These are phyloP conservation scores for Stachybotrys chartarum DNA, from an alignment of 2,329 filamentous ascomycete genomes.

Conservation along the genomic window DNA sequence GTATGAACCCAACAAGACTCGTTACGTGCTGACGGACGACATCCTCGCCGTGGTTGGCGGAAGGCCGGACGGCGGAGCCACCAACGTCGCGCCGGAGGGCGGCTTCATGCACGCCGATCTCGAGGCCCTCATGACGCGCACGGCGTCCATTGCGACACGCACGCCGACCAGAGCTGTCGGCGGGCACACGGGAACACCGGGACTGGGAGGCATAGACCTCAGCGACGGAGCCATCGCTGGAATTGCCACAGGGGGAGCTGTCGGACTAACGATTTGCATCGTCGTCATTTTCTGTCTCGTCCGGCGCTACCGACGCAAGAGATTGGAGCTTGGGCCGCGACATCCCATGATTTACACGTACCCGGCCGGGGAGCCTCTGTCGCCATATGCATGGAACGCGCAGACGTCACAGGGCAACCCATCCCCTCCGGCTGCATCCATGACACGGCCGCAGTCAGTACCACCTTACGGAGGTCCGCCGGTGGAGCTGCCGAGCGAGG, in stretches of 20 bases:
- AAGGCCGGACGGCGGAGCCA: constrained; percentile 42
- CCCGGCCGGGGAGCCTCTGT: background rate
- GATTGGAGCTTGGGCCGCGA: constrained; percentile 8
- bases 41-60: constrained; percentile 44
- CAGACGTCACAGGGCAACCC: constrained; percentile 13
- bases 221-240: constrained; percentile 35
- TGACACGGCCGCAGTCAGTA: constrained; percentile 9
- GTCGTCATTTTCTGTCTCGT: constrained; percentile 22
- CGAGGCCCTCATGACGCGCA: constrained; percentile 43
- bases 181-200: no score
- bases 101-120: constrained; percentile 47
- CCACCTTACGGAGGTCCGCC: constrained; percentile 15
- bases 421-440: constrained; percentile 10
- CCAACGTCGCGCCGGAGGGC: constrained; percentile 36
- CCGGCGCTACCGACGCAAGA: constrained; percentile 13
- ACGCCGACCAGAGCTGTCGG: constrained; percentile 40
- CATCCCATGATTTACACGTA: constrained; percentile 16
- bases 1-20: constrained; percentile 39
- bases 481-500: constrained; percentile 17
- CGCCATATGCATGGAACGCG: constrained; percentile 12
- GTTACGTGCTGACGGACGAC: constrained; percentile 44
- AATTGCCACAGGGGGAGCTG: constrained; percentile 31
- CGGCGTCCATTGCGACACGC: constrained; percentile 35
- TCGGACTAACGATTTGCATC: constrained; percentile 18
- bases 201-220: constrained; percentile 8